Evolutionary conservation across 83 land plant genomes (phyloP).

Genomic region (Picea abies): DNA sequence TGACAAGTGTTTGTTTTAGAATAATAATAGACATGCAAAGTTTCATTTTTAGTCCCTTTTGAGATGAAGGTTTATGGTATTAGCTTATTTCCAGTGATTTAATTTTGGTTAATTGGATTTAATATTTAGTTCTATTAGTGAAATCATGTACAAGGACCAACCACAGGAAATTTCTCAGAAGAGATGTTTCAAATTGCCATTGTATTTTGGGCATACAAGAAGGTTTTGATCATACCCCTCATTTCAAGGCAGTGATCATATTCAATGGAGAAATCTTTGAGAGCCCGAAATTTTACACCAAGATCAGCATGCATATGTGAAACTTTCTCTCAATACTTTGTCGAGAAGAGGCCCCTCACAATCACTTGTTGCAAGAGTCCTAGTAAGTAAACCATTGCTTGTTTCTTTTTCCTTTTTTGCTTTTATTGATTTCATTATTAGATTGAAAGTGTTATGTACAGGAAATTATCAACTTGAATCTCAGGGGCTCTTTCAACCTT

Average conservation of each 20-base stretch:
- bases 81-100: background rate
- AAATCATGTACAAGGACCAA: slow-evolving; percentile 30
- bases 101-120: background rate
- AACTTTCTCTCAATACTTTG: slow-evolving; percentile 23
- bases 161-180: slow-evolving; percentile 22
- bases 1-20: too few relatives aligned
- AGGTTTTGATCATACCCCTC: slow-evolving; percentile 31
- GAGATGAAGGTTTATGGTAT: too few relatives aligned
- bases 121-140: background rate
- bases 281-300: slow-evolving; percentile 22
- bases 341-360: slow-evolving; percentile 25
- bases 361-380: slow-evolving; percentile 18
- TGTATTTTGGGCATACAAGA: slow-evolving; percentile 19
- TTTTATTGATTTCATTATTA: too few relatives aligned
- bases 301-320: slow-evolving; percentile 20
- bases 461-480: too few relatives aligned
- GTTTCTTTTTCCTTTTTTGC: background rate
- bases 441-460: too few relatives aligned
- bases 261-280: slow-evolving; percentile 27
- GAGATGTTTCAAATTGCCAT: slow-evolving; percentile 25
- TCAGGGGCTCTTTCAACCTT: too few relatives aligned
- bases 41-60: too few relatives aligned
- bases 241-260: slow-evolving; percentile 23
- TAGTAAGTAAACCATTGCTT: slow-evolving; percentile 10
- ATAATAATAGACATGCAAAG: too few relatives aligned